These are phyloP conservation scores for Fusarium neocosmosporiellum DNA, from an alignment of 2,329 filamentous ascomycete genomes.

Conservation along the genomic window DNA sequence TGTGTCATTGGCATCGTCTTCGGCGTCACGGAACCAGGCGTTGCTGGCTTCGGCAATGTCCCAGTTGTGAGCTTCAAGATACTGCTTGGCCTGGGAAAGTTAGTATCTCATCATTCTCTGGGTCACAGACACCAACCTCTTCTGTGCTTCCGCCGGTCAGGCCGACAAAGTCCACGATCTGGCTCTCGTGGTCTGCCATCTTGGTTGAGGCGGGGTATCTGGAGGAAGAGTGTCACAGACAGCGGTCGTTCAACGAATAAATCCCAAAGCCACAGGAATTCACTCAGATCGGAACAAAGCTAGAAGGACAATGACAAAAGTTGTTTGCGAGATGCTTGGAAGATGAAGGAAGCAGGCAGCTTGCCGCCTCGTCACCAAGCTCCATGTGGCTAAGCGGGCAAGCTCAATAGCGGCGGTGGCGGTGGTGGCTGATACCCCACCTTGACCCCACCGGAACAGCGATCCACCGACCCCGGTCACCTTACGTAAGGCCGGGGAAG, in stretches of 20 bases:
- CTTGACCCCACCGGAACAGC: slow-evolving; percentile 46
- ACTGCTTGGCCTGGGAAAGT: slow-evolving; percentile 69
- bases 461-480: slow-evolving; percentile 42
- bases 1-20: slow-evolving; percentile 62
- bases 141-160: slow-evolving; percentile 44
- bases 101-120: not conserved
- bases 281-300: not conserved
- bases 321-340: slow-evolving; percentile 8
- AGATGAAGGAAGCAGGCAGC: slow-evolving; percentile 38
- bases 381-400: slow-evolving; percentile 27
- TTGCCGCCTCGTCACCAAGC: slow-evolving; percentile 45
- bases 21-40: slow-evolving; percentile 66
- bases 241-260: not conserved
- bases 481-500: slow-evolving; percentile 43
- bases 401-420: slow-evolving; percentile 32
- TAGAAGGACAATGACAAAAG: not conserved
- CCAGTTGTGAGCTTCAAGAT: slow-evolving; percentile 74
- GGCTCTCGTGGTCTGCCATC: slow-evolving; percentile 47
- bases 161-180: slow-evolving; percentile 45
- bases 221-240: not conserved
- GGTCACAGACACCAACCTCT: slow-evolving; percentile 33
- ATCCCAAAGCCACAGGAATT: not conserved
- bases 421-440: slow-evolving; percentile 36
- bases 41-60: slow-evolving; percentile 72
- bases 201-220: slow-evolving; percentile 41